Conservation (phyloP, 805 yeast genomes). For the Yamadazyma sp. region DNA sequence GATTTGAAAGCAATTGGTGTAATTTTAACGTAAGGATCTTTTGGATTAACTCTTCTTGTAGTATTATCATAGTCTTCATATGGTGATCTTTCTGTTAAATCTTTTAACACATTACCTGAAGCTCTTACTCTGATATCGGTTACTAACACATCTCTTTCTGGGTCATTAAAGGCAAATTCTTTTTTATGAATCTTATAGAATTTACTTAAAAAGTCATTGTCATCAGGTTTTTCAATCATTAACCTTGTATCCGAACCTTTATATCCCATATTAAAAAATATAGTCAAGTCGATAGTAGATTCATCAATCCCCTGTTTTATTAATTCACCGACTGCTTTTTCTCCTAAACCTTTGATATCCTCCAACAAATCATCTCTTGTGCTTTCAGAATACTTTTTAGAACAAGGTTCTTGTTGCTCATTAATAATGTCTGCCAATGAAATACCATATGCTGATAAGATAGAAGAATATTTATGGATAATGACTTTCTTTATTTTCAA, state of each 20-base stretch:
- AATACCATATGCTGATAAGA: conserved; percentile 85
- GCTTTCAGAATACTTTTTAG: conserved; percentile 35
- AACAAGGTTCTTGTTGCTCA: conserved; percentile 72
- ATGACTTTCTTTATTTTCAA: conserved; percentile 67
- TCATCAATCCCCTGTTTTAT: conserved; percentile 13
- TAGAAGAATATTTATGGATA: conserved; percentile 78
- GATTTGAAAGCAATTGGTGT: conserved; percentile 41
- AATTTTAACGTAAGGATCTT: not conserved
- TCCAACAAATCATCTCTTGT: conserved; percentile 15
- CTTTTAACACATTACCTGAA: conserved; percentile 48
- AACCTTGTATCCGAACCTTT: conserved; percentile 26
- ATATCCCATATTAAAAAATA: conserved; percentile 19
- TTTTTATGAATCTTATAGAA: conserved; percentile 57
- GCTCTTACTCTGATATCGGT: conserved; percentile 76
- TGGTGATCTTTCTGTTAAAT: conserved; percentile 49
- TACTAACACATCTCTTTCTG: conserved; percentile 55
- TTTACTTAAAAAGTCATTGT: conserved; percentile 34
- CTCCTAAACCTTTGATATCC: conserved; percentile 7
- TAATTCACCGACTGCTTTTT: conserved; percentile 10
- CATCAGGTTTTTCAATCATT: conserved; percentile 21
- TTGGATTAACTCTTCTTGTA: conserved; percentile 3
- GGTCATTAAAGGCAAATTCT: conserved; percentile 68
- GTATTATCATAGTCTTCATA: conserved; percentile 26
- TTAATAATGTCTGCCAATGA: conserved; percentile 81
- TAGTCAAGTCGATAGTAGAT: conserved; percentile 8